A percentile compares a stretch with the other conserved stretches of the same genome.
Evolutionary conservation across 2,329 filamentous ascomycete genomes (phyloP).

Genomic region (Aspergillus sp.): DNA sequence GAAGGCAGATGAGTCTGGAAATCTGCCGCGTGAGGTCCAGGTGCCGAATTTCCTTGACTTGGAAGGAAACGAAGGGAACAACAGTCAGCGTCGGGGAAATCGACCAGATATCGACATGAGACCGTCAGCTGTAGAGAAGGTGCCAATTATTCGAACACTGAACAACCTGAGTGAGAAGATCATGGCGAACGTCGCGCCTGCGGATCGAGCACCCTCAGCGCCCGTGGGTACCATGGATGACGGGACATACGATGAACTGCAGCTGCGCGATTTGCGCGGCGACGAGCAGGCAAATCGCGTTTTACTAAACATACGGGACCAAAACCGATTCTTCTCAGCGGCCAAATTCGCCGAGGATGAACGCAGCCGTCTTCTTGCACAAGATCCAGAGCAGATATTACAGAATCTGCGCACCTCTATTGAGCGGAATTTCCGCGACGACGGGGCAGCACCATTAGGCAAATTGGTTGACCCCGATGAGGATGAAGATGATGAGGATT

Average conservation of each 20-base stretch:
- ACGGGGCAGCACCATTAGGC: conserved; percentile 67
- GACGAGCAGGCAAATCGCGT: conserved; percentile 74
- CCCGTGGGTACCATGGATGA: conserved; percentile 66
- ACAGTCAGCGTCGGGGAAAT: conserved; percentile 84
- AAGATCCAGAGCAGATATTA: conserved; percentile 69
- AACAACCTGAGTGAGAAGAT: conserved; percentile 93
- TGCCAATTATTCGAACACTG: conserved; percentile 83
- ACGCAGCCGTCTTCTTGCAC: conserved; percentile 60
- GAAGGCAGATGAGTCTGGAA: conserved; percentile 63
- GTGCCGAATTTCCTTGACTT: conserved; percentile 90
- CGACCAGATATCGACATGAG: conserved; percentile 88
- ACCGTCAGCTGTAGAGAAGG: conserved; percentile 69
- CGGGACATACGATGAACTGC: conserved; percentile 70
- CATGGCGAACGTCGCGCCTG: conserved; percentile 79
- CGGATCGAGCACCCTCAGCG: conserved; percentile 67
- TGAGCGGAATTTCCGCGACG: conserved; percentile 43
- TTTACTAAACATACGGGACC: conserved; percentile 82
- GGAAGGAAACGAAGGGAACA: conserved; percentile 91
- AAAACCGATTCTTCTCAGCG: conserved; percentile 77
- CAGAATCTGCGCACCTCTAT: conserved; percentile 64
- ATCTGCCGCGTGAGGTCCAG: conserved; percentile 53
- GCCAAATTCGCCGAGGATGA: conserved; percentile 41
- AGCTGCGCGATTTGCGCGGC: conserved; percentile 75
- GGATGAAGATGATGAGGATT: conserved; percentile 61
- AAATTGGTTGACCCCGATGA: conserved; percentile 54